Evolutionary conservation across 2,329 filamentous ascomycete species (phyloP), one percentile per base, ranked within the genome.

Genomic region (Exutisphaerella laricina): DNA sequence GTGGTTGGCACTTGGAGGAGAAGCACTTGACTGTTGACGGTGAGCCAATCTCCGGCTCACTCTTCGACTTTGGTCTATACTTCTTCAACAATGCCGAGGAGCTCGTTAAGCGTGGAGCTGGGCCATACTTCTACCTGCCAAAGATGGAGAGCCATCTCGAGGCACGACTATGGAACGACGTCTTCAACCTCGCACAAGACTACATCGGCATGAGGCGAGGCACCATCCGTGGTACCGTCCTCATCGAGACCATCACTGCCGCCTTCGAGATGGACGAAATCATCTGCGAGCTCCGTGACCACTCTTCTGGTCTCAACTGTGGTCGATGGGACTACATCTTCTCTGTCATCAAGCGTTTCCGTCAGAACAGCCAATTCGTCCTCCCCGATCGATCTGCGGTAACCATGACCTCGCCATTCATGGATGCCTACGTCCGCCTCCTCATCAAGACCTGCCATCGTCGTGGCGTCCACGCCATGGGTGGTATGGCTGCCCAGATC

Each of bases 251-350:
- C 43, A 97, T 98, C 66, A 78, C 90, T 31, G 92, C 92, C 30
- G 92, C 90, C 12, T 98, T 98, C 62, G 92, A 98, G 77, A 98
- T 98, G 92, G 92, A 98, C 60, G 92, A 98, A 80, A 97, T 98
- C 70, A 97, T 98, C 71, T 98, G 96, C 69, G 92, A 97, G 74
- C 83, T 98, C 56, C 85, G 92, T 48, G 90, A 97, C 64, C 92
- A 98, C 75, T 90, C 84, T 66, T 85, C 90, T 5, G 92, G 92
- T 35, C 80, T 98, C 62, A 98, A 98, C 80, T 97, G 92, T 70
- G 92, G 92, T 53, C 85, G 92, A 57, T 98, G 92, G 92, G 92
- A 98, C 66, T 98, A 98, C 77, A 97, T 98, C 72, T 98, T 98
- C 78, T 92, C 85, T 67, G 88, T 90, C 63, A 97, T 98, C 76